Base-by-base conservation (phyloP, 176 grass and related monocot species). In the Oryza brachyantha region DNA sequence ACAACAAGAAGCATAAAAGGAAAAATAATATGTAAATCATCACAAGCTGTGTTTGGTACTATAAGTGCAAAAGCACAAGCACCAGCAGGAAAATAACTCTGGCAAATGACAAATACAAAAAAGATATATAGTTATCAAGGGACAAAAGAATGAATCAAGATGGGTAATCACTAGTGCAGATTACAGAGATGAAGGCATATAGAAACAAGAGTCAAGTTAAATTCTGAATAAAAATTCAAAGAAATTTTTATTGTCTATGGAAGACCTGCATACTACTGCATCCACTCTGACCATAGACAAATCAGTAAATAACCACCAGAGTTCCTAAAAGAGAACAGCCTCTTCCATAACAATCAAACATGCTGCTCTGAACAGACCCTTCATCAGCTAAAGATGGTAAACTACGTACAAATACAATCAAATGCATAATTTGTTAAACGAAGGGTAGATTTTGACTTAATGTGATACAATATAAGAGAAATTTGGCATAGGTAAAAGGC, bases 401-500 rank as follows among this genome's bases (percentile, higher is more conserved):
- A 19, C 5, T 78, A 34, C 17, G 29, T 12, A 16, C 22, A 64
- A 35, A 54, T 50, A 85, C 63, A 50, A 73, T 35, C 8, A 63
- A 21, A 45, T 7, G 42, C 36, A 24, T 3, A 46, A 50, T 78
- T 62, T 52, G 32, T 39, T 59, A 16, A 80, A 60, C 73, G 60
- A 50, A 57, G 6, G 5, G 17, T 25, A 73, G 62, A 12, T 34
- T 36, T 65, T 74, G 74, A 42, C 37, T 75, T 37, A 42, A 52
- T 36, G 82, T 10, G 11, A 58, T 26, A 65, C 12, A 11, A 38
- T 39, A 46, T 62, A 6, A 29, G 14, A 72, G 21, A 41, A 67
- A 74, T 74, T 61, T 39, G 64, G 29, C 24, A 72, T 42, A 76
- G 61, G 61, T 78, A 37, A 67, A 50, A 75, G 54, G 40, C 58